Base-by-base conservation (phyloP, 139 green algal species). In the Protoeuglena noctilucae region DNA sequence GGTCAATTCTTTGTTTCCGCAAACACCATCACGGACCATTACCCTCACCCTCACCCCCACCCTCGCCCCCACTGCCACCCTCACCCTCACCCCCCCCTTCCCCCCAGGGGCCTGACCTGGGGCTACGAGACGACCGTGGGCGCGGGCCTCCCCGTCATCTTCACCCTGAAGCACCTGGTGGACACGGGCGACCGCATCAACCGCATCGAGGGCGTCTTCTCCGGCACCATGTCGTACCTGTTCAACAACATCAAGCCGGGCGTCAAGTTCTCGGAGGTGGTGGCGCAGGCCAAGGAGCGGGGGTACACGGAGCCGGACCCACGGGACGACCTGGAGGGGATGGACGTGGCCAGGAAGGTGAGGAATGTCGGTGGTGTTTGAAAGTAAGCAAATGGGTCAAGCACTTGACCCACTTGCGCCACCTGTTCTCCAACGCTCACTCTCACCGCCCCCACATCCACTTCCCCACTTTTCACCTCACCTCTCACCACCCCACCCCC, bases 301-400 rank as follows among this genome's bases (percentile, higher is more conserved):
- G 90, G 91, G 6, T 98, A 84, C 77, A 98, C 91, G 0, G 89
- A 97, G 71, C 89, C 89, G 2, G 89, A 97, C 65, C 89, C 89
- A 0, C 60, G 89, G 14, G 89, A 97, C 39, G 89, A 97, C 71
- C 72, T 97, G 9, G 70, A 61, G 21, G 80, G 78, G 52, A 71
- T 56, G 47, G 89, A 97, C 51, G 89, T 97, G 14, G 89, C 87
- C 0, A 66, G 91, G 14, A 98, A 98, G 67, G 89, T 92, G 26
- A 62, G 87, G n/a, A 97, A 86, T 53, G 67, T 98, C 28, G 90
- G n/a, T n/a, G n/a, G n/a, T n/a, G n/a, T n/a, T n/a, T n/a, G n/a
- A n/a, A n/a, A n/a, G n/a, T n/a, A n/a, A n/a, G 76, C 2, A 81
- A 85, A 61, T 96, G 85, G 75, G 17, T 48, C 23, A 54, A 50